Evolutionary conservation across 495 filamentous ascomycete genomes (phyloP), one percentile per base, ranked within the genome.

Genomic region (Xylaria flabelliformis): DNA sequence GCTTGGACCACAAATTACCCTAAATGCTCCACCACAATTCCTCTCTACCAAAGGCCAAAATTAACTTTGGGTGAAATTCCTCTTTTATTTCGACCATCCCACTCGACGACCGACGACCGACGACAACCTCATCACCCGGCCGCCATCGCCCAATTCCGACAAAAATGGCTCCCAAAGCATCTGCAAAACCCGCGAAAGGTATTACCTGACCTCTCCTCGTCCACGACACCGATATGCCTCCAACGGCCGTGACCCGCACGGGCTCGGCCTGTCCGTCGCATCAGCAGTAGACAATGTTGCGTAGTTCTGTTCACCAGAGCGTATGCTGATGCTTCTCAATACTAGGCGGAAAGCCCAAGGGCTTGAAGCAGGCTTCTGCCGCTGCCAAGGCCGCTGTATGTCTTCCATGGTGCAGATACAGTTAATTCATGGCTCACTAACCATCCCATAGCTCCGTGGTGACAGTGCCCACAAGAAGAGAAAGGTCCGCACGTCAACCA

Each of bases 361-460:
- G 88, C 79, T 81, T 84, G 77, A 88, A 87, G 83, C 89, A 97
- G 89, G 96, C 97, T 86, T 91, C 89, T 79, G 90, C 91, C 81
- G 96, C 96, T 79, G 92, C 97, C 80, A 97, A 98, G 88, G 92
- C 96, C 81, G 92, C 95, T 82, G 91, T 94, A 91, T 89, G 90
- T 86, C 76, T 81, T 29, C 51, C 8, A 24, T 21, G n/a, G 44
- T 65, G 32, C 36, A 44, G 61, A 64, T 32, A 19, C 17, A 34
- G 10, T 24, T 61, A 34, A 19, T 24, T 61, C 17, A 26, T 32
- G 26, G 21, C 29, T 61, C 32, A 51, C 62, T 67, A 34, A 72
- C 63, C 21, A 24, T 32, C 36, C 34, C 10, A 9, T 24, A 72
- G 70, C 70, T 72, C 41, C 50, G 53, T 15, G 70, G 70, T 62